Evolutionary conservation across 176 grass and related monocot genomes (phyloP).

Genomic region (Microstegium vimineum): DNA sequence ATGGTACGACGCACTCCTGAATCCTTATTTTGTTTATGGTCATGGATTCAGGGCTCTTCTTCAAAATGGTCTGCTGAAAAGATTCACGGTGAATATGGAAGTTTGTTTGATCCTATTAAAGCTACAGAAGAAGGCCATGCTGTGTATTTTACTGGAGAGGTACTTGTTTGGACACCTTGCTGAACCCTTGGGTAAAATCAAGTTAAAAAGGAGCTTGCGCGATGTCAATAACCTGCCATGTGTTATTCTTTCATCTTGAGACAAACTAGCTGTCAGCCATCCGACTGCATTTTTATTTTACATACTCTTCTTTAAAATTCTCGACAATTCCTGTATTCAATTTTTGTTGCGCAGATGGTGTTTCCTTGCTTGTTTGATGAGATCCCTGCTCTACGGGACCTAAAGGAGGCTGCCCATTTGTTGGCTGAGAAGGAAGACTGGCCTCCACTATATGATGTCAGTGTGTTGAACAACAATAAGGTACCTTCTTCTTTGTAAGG

Average conservation of each 20-base stretch:
- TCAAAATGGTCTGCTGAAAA: slow-evolving; percentile 90
- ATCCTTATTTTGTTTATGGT: slow-evolving; percentile 18
- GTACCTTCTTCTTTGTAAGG: slow-evolving; percentile 25
- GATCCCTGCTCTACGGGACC: slow-evolving; percentile 51
- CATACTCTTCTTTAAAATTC: background rate
- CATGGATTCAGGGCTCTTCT: slow-evolving; percentile 55
- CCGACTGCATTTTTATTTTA: background rate
- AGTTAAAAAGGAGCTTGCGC: background rate
- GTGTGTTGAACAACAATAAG: slow-evolving; percentile 73
- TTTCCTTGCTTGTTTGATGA: slow-evolving; percentile 91
- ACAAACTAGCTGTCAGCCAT: background rate
- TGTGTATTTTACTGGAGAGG: slow-evolving; percentile 95
- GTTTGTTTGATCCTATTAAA: slow-evolving; percentile 79
- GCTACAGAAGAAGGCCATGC: slow-evolving; percentile 65
- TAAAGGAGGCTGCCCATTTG: slow-evolving; percentile 81
- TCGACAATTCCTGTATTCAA: background rate
- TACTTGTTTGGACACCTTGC: slow-evolving; percentile 3
- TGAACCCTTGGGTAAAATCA: background rate
- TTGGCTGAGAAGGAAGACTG: slow-evolving; percentile 74
- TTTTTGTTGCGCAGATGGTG: slow-evolving; percentile 49
- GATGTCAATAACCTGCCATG: background rate
- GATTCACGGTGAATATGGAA: slow-evolving; percentile 47
- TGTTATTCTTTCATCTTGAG: slow-evolving; percentile 2
- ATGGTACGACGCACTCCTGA: background rate
- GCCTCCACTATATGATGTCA: slow-evolving; percentile 67